Evolutionary conservation across 345 rosid species (phyloP), one percentile per base, ranked within the genome.

Genomic region (Salix viminalis): DNA sequence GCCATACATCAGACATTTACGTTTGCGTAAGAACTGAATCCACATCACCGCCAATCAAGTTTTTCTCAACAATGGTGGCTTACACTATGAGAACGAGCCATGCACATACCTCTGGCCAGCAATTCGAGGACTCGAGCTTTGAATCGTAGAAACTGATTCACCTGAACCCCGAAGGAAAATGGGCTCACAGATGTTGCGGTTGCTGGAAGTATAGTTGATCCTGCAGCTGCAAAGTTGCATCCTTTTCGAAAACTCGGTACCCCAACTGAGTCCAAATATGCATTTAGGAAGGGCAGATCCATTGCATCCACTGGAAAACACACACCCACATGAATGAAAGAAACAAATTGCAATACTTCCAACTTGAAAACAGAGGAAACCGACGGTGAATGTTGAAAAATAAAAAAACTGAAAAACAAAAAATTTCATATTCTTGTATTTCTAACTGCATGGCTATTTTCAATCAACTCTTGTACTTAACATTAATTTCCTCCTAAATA

Each of bases 191-290:
- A 82, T 30, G 88, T 82, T 58, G 96, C 87, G 65, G 86, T 90
- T 70, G 98, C 90, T 0, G 98, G 97, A 71, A 84, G 92, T 69
- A 92, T 83, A 1, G 90, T 92, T 2, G 99, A 89, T 30, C 91
- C 98, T 19, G 98, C 99, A 10, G 96, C 92, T 5, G 99, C 98
- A 78, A 90, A 96, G 82, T 96, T 96, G 83, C 97, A 91, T 4
- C 98, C 99, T 77, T 75, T 92, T 6, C 79, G 89, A 83, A 93
- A 93, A 85, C 79, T 93, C 5, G 99, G 99, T 11, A 76, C 15
- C 28, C 99, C 99, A 15, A 92, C 50, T 68, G 99, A 89, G 72
- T 96, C 98, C 83, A 96, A 80, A 83, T 96, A 92, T 3, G 98
- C 90, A 82, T 91, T 92, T 66, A 96, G 87, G 80, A 93, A 92